Evolutionary conservation across 2,329 filamentous ascomycete genomes (phyloP), one percentile per base, ranked within the genome.

Genomic region (Didymella segeticola): DNA sequence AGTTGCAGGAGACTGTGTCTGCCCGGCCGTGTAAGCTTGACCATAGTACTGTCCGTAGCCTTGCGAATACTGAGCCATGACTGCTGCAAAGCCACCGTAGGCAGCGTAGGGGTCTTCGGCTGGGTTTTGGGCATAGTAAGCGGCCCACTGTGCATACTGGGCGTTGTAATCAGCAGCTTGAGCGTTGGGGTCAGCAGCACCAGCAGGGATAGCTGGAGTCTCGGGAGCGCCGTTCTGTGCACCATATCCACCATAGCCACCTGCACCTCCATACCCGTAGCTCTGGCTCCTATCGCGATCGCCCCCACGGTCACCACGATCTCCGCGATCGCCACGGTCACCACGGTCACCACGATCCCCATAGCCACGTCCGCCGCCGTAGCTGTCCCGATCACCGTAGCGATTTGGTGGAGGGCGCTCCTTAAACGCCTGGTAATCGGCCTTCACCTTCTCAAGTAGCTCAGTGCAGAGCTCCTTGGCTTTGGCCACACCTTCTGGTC

Each of bases 401-500:
- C 67, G 76, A 37, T 79, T 79, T 55, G 80, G 74, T 22, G 82
- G 81, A 58, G 84, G 82, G 42, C 83, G 82, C 62, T 86, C 86
- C 78, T 97, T 98, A 82, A 93, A 96, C 39, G 88, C 66, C 71
- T 97, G 89, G 72, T 97, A 98, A 72, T 96, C 89, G 58, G 91
- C 84, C 69, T 88, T 89, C 49, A 99, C 95, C 63, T 95, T 96
- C 59, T 81, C 83, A 41, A 99, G 83, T 45, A 99, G 81, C 67
- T 96, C 92, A 64, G 93, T 86, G 73, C 93, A 98, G 38, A 97
- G 86, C 61, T 90, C 87, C 74, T 95, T 96, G 30, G 91, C 95
- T 64, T 87, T 87, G 56, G 92, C 84, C 27, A 99, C 93, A 80
- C 96, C 91, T 57, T 85, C 84, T 14, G 90, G 84, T 71, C 97